Evolutionary conservation across 805 yeast species (phyloP), one percentile per base, ranked within the genome.

Genomic region (Candida pseudofarinosa): DNA sequence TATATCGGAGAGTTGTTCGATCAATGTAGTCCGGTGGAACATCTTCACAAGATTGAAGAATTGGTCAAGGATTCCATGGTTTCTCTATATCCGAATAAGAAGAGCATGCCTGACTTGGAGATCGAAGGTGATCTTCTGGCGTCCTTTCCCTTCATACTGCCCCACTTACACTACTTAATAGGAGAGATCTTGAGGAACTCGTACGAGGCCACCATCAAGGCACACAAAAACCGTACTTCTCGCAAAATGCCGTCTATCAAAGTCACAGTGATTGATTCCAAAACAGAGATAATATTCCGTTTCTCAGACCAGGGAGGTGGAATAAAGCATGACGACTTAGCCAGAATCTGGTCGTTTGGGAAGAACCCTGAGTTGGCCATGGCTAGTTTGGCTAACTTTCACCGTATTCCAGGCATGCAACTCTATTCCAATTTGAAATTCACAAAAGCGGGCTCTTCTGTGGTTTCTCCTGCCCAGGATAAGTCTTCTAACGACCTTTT

Each of bases 291-390:
- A 19, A 69, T 82, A 3, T 84, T 91, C 59, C 74, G 96, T 40
- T 79, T 91, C 39, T 81, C 91, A 4, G 99, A 91, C 62, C 82
- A 77, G 51, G 97, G 97, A 3, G 97, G 97, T 20, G 99, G 98
- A 1, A 68, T 91, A 38, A 71, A 76, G 8, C 73, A 74, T 36
- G 77, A 76, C 16, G 74, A 80, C 28, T 69, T 85, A 30, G 70
- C 73, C 13, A 76, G 81, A 35, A 72, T 89, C 6, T 91, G 97
- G 96, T 85, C 95, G 0, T 91, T 93, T 65, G 90, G 90, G 3
- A 85, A 85, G 58, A 72, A 75, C 18, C 81, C 86, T 3, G 74
- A 71, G 40, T 55, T 76, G 14, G 87, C 93, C 1, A 59, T 74
- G 37, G 63, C 71, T 41, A 77, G 81, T n/a, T 63, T 84, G 35